Percentiles rank a stretch among this genome's conserved stretches.
Conservation (phyloP, 768 basidiomycete genomes). For the Hydnum rufescens region DNA sequence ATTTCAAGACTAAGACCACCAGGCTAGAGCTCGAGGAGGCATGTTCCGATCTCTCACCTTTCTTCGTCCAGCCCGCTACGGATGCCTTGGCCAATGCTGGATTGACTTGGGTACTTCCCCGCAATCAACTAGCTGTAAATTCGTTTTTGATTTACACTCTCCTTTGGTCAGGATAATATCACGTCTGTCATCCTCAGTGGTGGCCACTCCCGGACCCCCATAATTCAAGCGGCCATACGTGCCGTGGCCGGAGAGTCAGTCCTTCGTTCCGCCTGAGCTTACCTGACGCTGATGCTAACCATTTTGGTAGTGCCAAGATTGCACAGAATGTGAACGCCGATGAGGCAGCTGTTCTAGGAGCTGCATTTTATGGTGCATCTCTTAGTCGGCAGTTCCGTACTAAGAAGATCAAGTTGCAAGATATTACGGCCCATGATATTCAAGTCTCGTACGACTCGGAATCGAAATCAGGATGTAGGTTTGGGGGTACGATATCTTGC, state of each 20-base stretch:
- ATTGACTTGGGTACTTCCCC: constrained; percentile 43
- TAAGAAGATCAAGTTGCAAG: constrained; percentile 74
- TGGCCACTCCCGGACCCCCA: constrained; percentile 73
- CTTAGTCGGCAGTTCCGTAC: constrained; percentile 86
- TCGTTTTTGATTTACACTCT: background rate
- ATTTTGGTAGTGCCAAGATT: constrained; percentile 44
- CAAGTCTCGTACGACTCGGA: constrained; percentile 62
- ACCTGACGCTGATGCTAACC: background rate
- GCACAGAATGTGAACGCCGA: constrained; percentile 93
- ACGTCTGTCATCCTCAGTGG: constrained; percentile 86
- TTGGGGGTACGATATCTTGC: constrained; percentile 11
- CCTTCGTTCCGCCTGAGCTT: background rate
- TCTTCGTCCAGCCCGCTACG: constrained; percentile 50
- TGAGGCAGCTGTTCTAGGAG: constrained; percentile 85
- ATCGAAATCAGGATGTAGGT: constrained; percentile 21
- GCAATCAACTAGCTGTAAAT: too few species aligned
- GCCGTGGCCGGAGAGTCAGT: constrained; percentile 59
- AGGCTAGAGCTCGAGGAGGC: constrained; percentile 60
- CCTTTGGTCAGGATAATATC: constrained; percentile 38
- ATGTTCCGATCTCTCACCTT: constrained; percentile 41
- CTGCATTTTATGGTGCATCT: constrained; percentile 78
- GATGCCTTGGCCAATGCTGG: constrained; percentile 52
- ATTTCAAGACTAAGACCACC: constrained; percentile 63
- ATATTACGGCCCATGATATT: constrained; percentile 53
- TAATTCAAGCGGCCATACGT: constrained; percentile 72